Percentiles rank a stretch among this genome's conserved stretches.
These are phyloP conservation scores for Tilletia caries DNA, from an alignment of 1,284 basidiomycete genomes.

Conservation along the genomic window DNA sequence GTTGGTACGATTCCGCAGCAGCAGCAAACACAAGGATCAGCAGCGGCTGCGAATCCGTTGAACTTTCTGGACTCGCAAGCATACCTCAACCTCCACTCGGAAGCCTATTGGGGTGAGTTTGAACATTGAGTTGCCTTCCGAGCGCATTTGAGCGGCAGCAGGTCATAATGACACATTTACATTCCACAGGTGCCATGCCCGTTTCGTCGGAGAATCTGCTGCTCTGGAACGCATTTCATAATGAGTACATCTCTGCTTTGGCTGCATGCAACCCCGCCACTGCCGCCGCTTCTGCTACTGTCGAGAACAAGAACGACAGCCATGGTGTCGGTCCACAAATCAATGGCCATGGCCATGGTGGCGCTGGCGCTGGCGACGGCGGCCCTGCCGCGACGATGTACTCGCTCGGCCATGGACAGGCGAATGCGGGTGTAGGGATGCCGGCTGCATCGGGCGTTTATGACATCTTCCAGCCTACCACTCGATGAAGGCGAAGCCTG, in stretches of 20 bases:
- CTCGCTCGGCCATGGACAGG: no score
- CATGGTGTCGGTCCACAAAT: no score
- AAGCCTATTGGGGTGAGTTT: slow-evolving; percentile 9
- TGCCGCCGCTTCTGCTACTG: no score
- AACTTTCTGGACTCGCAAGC: slow-evolving; percentile 8
- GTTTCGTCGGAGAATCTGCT: slow-evolving; percentile 12
- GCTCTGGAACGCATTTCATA: slow-evolving; percentile 8
- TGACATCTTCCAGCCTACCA: no score
- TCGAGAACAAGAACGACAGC: no score
- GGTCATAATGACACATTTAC: neutral
- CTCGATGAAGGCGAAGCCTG: no score
- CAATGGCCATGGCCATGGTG: no score
- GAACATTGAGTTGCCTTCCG: neutral
- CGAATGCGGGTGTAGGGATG: no score
- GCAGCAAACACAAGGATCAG: neutral
- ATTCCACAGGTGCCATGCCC: slow-evolving; percentile 1
- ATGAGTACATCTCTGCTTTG: slow-evolving; percentile 3
- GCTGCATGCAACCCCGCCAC: neutral
- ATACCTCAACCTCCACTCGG: slow-evolving; percentile 3
- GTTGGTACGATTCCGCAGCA: neutral
- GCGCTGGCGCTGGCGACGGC: no score
- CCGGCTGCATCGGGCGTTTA: no score
- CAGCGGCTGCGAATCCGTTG: neutral
- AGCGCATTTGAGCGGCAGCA: no score
- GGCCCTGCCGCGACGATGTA: no score